Conservation (phyloP, 2,329 filamentous ascomycete species). For the Talaromyces sp. region DNA sequence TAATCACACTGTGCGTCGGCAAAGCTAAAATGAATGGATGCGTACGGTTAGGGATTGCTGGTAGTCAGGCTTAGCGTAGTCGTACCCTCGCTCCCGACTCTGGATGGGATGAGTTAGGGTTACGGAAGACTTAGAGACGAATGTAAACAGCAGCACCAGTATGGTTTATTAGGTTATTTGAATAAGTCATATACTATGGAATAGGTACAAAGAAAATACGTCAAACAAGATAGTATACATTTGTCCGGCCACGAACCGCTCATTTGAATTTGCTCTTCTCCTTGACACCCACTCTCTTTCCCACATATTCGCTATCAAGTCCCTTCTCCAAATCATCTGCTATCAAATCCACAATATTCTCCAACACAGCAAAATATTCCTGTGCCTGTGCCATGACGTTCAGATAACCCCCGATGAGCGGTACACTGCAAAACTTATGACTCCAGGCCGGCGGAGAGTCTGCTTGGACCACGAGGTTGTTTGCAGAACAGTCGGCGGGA, state of each 20-base stretch:
- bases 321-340: constrained; percentile 15
- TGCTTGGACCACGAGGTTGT: constrained; percentile 17
- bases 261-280: constrained; percentile 12
- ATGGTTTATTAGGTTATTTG: background rate
- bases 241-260: background rate
- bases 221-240: background rate
- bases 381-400: constrained; percentile 15
- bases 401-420: constrained; percentile 16
- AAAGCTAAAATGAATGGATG: too few species aligned
- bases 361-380: constrained; percentile 14
- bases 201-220: background rate
- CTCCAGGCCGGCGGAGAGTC: constrained; percentile 15
- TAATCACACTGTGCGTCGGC: too few species aligned
- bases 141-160: too few species aligned
- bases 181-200: background rate
- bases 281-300: constrained; percentile 15
- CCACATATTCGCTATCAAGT: constrained; percentile 11
- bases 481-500: constrained; percentile 16
- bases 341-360: constrained; percentile 18
- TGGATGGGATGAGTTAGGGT: background rate
- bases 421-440: constrained; percentile 8
- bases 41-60: too few species aligned
- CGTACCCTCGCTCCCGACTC: too few species aligned
- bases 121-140: background rate
- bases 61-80: too few species aligned